These are phyloP conservation scores for Paragyromitra xinjiangensis DNA, from an alignment of 495 filamentous ascomycete genomes.

Conservation along the genomic window DNA sequence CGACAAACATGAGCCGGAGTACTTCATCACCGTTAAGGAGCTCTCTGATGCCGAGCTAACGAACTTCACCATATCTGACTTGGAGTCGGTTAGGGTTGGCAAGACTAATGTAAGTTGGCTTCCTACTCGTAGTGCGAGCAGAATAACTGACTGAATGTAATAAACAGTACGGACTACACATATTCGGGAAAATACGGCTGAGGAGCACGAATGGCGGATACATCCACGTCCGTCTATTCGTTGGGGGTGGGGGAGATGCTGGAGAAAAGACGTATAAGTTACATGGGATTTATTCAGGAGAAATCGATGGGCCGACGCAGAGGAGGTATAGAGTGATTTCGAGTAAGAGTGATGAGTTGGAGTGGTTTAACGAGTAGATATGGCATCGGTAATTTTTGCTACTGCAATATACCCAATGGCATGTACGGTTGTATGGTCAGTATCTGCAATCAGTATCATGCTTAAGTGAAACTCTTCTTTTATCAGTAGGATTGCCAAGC, in stretches of 20 bases:
- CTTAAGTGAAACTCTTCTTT: background rate
- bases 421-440: background rate
- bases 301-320: slow-evolving; percentile 60
- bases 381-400: background rate
- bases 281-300: slow-evolving; percentile 66
- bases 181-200: slow-evolving; percentile 67
- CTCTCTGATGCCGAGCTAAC: slow-evolving; percentile 63
- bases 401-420: background rate
- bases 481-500: background rate
- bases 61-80: slow-evolving; percentile 62
- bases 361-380: slow-evolving; percentile 67
- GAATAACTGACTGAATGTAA: background rate
- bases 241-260: slow-evolving; percentile 61
- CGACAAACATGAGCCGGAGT: slow-evolving; percentile 55
- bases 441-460: background rate
- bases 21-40: slow-evolving; percentile 62
- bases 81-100: slow-evolving; percentile 64
- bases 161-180: slow-evolving; percentile 63
- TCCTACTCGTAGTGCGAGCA: background rate
- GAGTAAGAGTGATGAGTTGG: slow-evolving; percentile 63
- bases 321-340: slow-evolving; percentile 65
- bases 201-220: slow-evolving; percentile 59
- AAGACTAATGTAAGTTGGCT: slow-evolving; percentile 58
- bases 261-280: slow-evolving; percentile 62
- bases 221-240: slow-evolving; percentile 64